Percentiles rank a stretch among this genome's conserved stretches.
These are phyloP conservation scores for Pouteria glomerata DNA, from an alignment of 148 eudicot genomes.

Conservation along the genomic window DNA sequence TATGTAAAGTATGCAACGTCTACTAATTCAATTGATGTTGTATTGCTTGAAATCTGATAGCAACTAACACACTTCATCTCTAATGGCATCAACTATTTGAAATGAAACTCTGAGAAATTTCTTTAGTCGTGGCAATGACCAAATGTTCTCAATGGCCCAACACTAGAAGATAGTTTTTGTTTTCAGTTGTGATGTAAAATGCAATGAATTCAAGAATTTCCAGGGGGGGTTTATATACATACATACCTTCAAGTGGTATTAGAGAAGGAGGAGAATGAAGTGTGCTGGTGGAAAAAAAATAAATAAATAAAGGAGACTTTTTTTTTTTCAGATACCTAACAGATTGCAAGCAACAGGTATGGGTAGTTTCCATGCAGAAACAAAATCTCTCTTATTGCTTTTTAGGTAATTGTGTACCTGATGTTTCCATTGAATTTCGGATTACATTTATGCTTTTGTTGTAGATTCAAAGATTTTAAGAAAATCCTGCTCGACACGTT, in stretches of 20 bases:
- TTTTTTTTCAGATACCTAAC: background rate
- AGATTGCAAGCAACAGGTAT: background rate
- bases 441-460: background rate
- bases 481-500: background rate
- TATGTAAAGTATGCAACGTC: background rate
- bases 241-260: background rate
- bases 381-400: background rate
- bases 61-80: background rate
- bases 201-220: background rate
- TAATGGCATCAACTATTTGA: background rate
- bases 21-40: too few relatives aligned
- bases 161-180: background rate
- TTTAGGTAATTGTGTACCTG: background rate
- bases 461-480: background rate
- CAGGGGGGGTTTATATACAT: background rate
- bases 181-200: background rate
- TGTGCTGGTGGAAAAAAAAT: background rate
- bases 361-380: background rate
- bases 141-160: background rate
- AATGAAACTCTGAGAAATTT: background rate
- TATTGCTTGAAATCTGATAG: background rate
- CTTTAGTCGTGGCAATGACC: background rate
- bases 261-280: background rate
- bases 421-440: background rate
- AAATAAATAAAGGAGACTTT: background rate